These are phyloP conservation scores for Phytophthora hybrid DNA, from an alignment of 352 stramenopile species.

Conservation along the genomic window DNA sequence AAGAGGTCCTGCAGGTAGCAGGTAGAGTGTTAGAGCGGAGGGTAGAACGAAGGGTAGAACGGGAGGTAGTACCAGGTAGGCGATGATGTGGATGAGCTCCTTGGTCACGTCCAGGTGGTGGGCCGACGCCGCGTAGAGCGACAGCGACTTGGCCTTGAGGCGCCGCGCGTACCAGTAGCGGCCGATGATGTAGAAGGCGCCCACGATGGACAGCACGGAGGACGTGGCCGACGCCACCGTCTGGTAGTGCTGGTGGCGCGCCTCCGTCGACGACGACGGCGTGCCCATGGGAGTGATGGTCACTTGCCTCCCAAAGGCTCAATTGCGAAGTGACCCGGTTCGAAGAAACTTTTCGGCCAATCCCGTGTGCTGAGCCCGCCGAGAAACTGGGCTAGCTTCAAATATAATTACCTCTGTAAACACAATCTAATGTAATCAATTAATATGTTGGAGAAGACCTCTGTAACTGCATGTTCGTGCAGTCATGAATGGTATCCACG, in stretches of 20 bases:
- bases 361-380: background rate
- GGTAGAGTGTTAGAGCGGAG: background rate
- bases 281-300: slow-evolving; percentile 13
- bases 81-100: slow-evolving; percentile 87
- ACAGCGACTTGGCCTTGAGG: slow-evolving; percentile 55
- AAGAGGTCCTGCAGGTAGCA: slow-evolving; percentile 61
- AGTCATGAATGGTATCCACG: too few species aligned
- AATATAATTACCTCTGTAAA: background rate
- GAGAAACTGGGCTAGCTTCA: background rate
- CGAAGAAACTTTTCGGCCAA: background rate
- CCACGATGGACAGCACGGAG: slow-evolving; percentile 83
- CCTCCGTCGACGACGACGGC: slow-evolving; percentile 20
- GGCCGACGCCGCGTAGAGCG: slow-evolving; percentile 46
- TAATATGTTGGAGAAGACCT: too few species aligned
- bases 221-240: slow-evolving; percentile 71
- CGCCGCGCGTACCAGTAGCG: slow-evolving; percentile 81
- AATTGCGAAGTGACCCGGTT: slow-evolving; percentile 30
- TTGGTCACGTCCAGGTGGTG: slow-evolving; percentile 86
- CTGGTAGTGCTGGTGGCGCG: slow-evolving; percentile 47
- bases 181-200: slow-evolving; percentile 84
- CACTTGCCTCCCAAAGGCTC: background rate
- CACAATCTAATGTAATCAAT: too few species aligned
- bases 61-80: slow-evolving; percentile 60
- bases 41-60: background rate
- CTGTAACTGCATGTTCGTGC: too few species aligned